Conservation (phyloP, 805 yeast species). For the Starmerella sp. region DNA sequence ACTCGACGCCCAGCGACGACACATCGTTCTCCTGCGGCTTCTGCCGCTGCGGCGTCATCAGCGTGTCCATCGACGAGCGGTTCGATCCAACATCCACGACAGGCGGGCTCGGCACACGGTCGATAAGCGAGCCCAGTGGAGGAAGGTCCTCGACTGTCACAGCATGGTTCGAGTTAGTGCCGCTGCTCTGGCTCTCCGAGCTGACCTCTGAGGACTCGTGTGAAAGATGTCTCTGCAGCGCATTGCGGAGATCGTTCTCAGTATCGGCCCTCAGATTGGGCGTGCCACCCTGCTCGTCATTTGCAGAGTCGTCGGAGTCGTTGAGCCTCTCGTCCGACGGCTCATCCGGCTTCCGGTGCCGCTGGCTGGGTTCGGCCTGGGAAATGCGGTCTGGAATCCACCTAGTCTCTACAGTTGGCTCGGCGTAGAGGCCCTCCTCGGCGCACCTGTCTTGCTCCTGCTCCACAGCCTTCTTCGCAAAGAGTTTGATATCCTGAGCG, state of each 20-base stretch:
- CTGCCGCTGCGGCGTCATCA: neutral
- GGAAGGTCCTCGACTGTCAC: slow-evolving; percentile 7
- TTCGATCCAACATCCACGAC: neutral
- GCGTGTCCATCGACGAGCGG: neutral
- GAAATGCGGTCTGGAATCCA: neutral
- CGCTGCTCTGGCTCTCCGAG: neutral
- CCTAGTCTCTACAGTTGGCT: neutral
- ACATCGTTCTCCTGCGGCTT: neutral
- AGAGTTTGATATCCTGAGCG: too few species aligned
- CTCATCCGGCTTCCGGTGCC: neutral
- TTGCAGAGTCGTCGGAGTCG: neutral
- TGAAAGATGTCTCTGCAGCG: slow-evolving; percentile 5
- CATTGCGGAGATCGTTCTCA: slow-evolving; percentile 9
- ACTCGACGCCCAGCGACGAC: slow-evolving; percentile 1
- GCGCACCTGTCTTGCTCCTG: neutral
- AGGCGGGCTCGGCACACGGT: slow-evolving; percentile 10
- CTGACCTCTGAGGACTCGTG: neutral
- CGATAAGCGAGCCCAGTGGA: slow-evolving; percentile 10
- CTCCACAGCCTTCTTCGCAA: neutral
- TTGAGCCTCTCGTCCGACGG: neutral
- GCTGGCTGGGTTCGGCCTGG: neutral
- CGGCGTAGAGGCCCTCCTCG: neutral
- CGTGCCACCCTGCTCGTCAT: neutral
- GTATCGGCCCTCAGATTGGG: slow-evolving; percentile 3
- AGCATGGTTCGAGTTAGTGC: neutral